phyloP scores from a whole-genome alignment of 1,284 basidiomycete species.

The Apiotrichum veenhuisii region DNA sequence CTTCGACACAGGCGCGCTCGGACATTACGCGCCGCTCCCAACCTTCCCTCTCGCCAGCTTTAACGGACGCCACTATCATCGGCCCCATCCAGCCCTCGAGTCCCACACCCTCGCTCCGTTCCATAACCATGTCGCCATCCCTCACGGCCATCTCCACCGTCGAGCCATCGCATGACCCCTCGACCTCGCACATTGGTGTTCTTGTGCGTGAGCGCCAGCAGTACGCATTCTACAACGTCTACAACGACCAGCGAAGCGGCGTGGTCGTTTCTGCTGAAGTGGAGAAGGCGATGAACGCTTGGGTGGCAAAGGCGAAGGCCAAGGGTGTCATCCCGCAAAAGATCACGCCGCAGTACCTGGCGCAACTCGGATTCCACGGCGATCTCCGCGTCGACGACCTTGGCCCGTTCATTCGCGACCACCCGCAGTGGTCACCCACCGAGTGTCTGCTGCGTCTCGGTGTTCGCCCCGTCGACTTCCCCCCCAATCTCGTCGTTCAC shows the following conservation, averaged over 20 bases:
- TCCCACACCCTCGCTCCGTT: conserved; percentile 10
- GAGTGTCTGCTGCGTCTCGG: conserved; percentile 32
- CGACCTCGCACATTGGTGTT: conserved; percentile 21
- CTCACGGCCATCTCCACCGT: background rate
- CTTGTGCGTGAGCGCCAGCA: conserved; percentile 33
- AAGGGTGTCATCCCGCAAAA: conserved; percentile 20
- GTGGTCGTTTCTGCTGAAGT: conserved; percentile 13
- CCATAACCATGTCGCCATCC: conserved; percentile 10
- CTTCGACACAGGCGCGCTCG: background rate
- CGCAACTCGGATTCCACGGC: conserved; percentile 22
- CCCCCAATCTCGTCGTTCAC: conserved; percentile 27
- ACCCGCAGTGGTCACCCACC: conserved; percentile 26
- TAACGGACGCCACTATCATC: background rate
- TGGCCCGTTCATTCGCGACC: conserved; percentile 21
- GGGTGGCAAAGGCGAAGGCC: conserved; percentile 19
- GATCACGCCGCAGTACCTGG: conserved; percentile 24
- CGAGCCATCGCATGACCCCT: background rate
- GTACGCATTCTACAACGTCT: conserved; percentile 22
- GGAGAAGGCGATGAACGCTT: conserved; percentile 25
- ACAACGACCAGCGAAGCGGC: conserved; percentile 10
- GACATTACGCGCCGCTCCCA: background rate
- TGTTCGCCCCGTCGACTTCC: conserved; percentile 29
- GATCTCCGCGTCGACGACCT: conserved; percentile 24
- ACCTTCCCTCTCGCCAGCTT: background rate
- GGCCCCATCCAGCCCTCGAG: background rate